A percentile compares a stretch with the other conserved stretches of the same genome.
phyloP scores from a whole-genome alignment of 73 alveolate genomes.

The Paramecium tetraurelia region DNA sequence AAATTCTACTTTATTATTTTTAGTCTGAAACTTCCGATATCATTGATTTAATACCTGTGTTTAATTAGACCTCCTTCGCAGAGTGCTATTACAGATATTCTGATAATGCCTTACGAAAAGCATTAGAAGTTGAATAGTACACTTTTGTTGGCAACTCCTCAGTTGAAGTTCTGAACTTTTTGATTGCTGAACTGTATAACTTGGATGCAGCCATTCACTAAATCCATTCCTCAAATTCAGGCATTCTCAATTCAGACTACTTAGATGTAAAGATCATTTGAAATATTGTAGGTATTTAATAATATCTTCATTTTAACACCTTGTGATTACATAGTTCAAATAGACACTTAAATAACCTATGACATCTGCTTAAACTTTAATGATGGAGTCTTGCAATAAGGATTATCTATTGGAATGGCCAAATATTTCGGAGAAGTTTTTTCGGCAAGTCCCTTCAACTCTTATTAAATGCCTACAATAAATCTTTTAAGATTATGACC shows the following conservation, averaged over 20 bases:
- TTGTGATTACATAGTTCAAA: background rate
- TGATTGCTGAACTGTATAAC: background rate
- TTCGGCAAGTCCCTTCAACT: background rate
- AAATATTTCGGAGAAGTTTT: slow-evolving; percentile 40
- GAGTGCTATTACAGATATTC: slow-evolving; percentile 1
- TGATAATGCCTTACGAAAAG: background rate
- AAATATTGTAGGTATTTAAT: background rate
- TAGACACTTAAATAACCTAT: background rate
- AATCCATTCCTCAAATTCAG: background rate
- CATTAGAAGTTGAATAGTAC: background rate
- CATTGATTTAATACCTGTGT: background rate
- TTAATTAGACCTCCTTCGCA: background rate
- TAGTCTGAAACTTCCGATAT: background rate
- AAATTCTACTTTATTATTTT: background rate
- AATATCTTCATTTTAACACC: background rate
- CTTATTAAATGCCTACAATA: background rate
- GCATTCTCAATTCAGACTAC: background rate
- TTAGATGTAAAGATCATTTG: background rate
- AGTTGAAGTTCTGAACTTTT: background rate
- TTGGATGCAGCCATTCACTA: slow-evolving; percentile 11
- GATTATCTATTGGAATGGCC: slow-evolving; percentile 54
- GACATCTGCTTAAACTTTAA: background rate
- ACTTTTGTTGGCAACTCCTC: background rate
- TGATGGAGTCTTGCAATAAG: slow-evolving; percentile 36
- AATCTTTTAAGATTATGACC: background rate